These are phyloP conservation scores for Adiantum capillusveneris DNA, from an alignment of 75 land plant species.

Conservation along the genomic window DNA sequence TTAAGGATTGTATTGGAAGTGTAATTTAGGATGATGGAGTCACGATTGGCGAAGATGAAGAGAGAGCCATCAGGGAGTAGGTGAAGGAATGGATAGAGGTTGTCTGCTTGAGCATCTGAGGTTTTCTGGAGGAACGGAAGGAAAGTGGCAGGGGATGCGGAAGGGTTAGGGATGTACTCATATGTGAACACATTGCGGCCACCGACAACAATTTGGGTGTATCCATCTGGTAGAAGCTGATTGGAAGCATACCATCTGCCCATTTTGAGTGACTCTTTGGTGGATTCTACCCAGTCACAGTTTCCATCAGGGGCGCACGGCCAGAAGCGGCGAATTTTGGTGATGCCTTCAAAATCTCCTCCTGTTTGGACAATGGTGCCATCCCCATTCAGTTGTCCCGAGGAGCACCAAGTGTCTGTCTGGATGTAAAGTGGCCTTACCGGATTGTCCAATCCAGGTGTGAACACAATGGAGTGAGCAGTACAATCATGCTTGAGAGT, in stretches of 20 bases:
- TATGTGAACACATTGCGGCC: conserved; percentile 21
- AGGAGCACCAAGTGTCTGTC: conserved; percentile 55
- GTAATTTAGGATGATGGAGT: conserved; percentile 50
- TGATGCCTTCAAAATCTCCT: conserved; percentile 10
- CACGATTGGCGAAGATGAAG: conserved; percentile 75
- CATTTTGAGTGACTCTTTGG: background rate
- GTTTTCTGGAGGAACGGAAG: conserved; percentile 6
- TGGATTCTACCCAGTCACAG: conserved; percentile 26
- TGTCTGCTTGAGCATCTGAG: conserved; percentile 21
- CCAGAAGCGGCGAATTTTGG: conserved; percentile 6
- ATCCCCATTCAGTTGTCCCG: conserved; percentile 15
- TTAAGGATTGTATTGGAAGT: conserved; percentile 19
- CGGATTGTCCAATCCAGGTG: background rate
- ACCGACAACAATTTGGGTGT: conserved; percentile 18
- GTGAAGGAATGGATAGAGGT: conserved; percentile 35
- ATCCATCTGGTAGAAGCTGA: conserved; percentile 25
- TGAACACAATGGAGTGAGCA: conserved; percentile 17
- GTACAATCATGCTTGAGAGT: conserved; percentile 12
- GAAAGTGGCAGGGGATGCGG: background rate
- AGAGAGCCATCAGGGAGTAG: conserved; percentile 75
- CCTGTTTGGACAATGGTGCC: conserved; percentile 23
- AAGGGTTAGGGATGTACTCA: conserved; percentile 19
- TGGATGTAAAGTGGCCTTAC: conserved; percentile 42
- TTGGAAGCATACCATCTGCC: conserved; percentile 23
- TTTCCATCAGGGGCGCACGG: conserved; percentile 10